Conservation (phyloP, 2,329 filamentous ascomycete genomes). For the Erysiphe neolycopersici region DNA sequence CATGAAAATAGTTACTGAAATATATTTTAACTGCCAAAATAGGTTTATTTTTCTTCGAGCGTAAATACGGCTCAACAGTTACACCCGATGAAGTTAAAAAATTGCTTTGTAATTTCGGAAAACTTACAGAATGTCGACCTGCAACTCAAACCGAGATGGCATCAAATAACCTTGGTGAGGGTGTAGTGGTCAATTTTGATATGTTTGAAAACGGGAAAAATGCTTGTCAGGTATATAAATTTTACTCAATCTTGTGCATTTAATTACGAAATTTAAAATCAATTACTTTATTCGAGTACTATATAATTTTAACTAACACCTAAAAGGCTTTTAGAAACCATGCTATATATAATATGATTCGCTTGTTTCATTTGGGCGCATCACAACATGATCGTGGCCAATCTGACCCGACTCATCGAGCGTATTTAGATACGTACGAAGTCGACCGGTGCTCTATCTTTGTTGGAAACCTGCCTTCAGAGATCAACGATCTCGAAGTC, state of each 20-base stretch:
- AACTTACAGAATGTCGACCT: slow-evolving; percentile 13
- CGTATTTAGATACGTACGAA: slow-evolving; percentile 16
- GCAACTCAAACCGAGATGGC: slow-evolving; percentile 8
- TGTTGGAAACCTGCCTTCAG: slow-evolving; percentile 19
- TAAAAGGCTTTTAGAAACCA: slow-evolving; percentile 10
- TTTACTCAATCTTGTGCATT: too few relatives aligned
- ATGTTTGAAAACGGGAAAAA: slow-evolving; percentile 25
- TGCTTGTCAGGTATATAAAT: slow-evolving; percentile 19
- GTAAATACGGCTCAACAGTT: slow-evolving; percentile 15
- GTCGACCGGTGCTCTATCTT: slow-evolving; percentile 22
- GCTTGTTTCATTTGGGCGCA: background rate
- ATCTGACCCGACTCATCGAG: slow-evolving; percentile 2
- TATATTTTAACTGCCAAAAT: background rate
- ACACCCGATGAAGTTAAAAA: slow-evolving; percentile 18
- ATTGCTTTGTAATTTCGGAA: slow-evolving; percentile 20
- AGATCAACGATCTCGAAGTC: slow-evolving; percentile 16
- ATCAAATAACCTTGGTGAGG: slow-evolving; percentile 10
- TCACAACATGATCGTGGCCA: background rate
- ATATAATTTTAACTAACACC: slow-evolving; percentile 1
- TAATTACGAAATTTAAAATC: background rate
- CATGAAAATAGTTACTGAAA: background rate
- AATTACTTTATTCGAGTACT: background rate
- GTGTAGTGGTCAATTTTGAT: slow-evolving; percentile 22
- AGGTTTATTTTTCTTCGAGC: slow-evolving; percentile 25
- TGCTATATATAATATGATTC: slow-evolving; percentile 9